These are phyloP conservation scores for Tolypocladium inflatum DNA, from an alignment of 2,329 filamentous ascomycete genomes.

Conservation along the genomic window DNA sequence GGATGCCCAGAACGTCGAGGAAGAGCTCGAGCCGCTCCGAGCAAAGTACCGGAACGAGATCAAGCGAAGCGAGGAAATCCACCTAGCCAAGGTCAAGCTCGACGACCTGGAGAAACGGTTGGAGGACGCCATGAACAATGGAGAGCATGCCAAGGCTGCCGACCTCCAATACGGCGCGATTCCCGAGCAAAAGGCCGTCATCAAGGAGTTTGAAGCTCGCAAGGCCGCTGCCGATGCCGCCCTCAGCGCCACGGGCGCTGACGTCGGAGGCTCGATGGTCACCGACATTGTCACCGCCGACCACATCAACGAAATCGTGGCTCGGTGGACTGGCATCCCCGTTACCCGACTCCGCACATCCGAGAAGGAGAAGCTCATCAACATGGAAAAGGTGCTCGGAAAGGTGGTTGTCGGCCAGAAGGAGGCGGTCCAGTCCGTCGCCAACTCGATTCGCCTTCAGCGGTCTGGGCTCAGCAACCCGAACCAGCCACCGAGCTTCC, in stretches of 20 bases:
- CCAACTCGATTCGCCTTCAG: constrained; percentile 91
- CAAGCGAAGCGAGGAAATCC: constrained; percentile 80
- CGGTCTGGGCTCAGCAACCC: constrained; percentile 91
- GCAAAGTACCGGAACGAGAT: constrained; percentile 96
- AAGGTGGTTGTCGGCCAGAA: constrained; percentile 88
- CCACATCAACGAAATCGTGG: constrained; percentile 98
- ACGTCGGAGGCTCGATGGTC: constrained; percentile 62
- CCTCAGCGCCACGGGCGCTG: constrained; percentile 44
- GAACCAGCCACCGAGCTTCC: constrained; percentile 93
- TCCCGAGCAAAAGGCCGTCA: constrained; percentile 75
- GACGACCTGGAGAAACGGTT: constrained; percentile 85
- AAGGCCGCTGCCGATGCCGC: constrained; percentile 70
- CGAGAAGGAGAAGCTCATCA: constrained; percentile 95
- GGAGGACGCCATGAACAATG: constrained; percentile 82
- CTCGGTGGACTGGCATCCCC: constrained; percentile 95
- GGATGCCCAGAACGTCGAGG: constrained; percentile 88
- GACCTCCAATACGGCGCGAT: constrained; percentile 97
- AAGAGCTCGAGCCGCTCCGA: constrained; percentile 82
- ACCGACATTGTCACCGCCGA: constrained; percentile 93
- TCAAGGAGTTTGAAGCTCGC: constrained; percentile 71
- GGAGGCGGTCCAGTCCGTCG: constrained; percentile 86
- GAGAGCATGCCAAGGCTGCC: constrained; percentile 78
- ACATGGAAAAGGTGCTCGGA: constrained; percentile 84
- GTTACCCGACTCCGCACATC: constrained; percentile 89
- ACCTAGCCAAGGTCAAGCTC: constrained; percentile 90